A percentile compares a stretch with the other conserved stretches of the same genome.
These are phyloP conservation scores for Xylaria digitata DNA, from an alignment of 2,329 filamentous ascomycete genomes.

Conservation along the genomic window DNA sequence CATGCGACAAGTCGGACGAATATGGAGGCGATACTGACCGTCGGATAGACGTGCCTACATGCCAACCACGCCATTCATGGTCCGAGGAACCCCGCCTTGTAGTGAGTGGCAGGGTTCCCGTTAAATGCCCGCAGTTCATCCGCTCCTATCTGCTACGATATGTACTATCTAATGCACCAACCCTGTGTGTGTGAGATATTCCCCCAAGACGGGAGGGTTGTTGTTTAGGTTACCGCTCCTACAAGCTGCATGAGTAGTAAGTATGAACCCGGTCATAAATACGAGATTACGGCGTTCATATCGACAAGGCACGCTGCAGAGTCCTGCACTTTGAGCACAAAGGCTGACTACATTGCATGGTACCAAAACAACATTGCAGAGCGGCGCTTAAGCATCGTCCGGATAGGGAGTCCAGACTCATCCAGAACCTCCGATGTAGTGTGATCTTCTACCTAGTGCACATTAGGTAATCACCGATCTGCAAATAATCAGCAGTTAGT, in stretches of 20 bases:
- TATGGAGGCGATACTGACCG: constrained; percentile 34
- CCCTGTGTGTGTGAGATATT: neutral
- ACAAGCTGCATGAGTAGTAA: constrained; percentile 9
- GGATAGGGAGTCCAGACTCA: neutral
- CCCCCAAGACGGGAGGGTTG: neutral
- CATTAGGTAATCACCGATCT: too few species aligned
- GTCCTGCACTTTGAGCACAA: neutral
- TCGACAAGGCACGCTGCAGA: constrained; percentile 8
- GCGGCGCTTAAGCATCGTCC: neutral
- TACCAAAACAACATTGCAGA: neutral
- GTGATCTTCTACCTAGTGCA: too few species aligned
- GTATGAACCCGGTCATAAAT: neutral
- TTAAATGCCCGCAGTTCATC: neutral
- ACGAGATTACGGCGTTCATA: constrained; percentile 13
- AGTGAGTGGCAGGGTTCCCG: constrained; percentile 18
- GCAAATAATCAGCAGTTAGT: neutral
- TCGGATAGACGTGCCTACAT: constrained; percentile 39
- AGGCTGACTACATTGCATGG: constrained; percentile 11
- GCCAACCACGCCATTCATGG: constrained; percentile 29
- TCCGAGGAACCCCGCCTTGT: neutral
- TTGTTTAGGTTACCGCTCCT: constrained; percentile 9
- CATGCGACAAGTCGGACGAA: constrained; percentile 17
- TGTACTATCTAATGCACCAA: neutral
- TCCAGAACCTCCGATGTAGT: neutral
- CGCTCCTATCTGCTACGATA: constrained; percentile 1